Evolutionary conservation across 2,329 filamentous ascomycete species (phyloP).

Genomic region (Aspergillus sojae): DNA sequence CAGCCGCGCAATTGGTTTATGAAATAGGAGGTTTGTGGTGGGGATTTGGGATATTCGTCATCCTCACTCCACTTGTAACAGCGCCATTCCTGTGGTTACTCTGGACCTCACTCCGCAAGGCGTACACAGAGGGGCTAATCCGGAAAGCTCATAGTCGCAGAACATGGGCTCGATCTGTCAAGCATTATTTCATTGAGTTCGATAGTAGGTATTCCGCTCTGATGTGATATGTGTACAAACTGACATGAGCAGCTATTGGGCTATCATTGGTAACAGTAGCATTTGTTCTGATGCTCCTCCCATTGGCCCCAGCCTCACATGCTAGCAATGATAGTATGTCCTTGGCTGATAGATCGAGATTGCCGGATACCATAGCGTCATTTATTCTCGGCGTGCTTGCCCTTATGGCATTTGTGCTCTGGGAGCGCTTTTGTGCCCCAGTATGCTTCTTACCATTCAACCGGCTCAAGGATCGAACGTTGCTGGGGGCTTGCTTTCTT

Average conservation of each 20-base stretch:
- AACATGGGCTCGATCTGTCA: not conserved
- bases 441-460: constrained; percentile 27
- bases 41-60: constrained; percentile 65
- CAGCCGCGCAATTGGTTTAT: constrained; percentile 56
- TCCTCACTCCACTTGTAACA: constrained; percentile 43
- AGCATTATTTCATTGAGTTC: constrained; percentile 11
- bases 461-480: constrained; percentile 24
- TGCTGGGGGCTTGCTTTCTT: constrained; percentile 26
- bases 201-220: constrained; percentile 1
- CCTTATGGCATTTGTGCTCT: constrained; percentile 23
- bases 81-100: constrained; percentile 2
- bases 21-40: constrained; percentile 60
- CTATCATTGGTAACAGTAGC: constrained; percentile 32
- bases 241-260: constrained; percentile 25
- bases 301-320: constrained; percentile 30
- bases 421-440: constrained; percentile 25
- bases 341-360: constrained; percentile 25
- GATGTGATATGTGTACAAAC: not conserved
- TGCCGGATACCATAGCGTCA: constrained; percentile 26
- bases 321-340: constrained; percentile 8
- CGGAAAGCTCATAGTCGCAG: not conserved
- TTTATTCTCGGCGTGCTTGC: constrained; percentile 20
- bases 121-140: not conserved
- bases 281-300: constrained; percentile 33
- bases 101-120: constrained; percentile 1